phyloP scores from a whole-genome alignment of 108 stramenopile genomes.

The Cylindrotheca closterium region DNA sequence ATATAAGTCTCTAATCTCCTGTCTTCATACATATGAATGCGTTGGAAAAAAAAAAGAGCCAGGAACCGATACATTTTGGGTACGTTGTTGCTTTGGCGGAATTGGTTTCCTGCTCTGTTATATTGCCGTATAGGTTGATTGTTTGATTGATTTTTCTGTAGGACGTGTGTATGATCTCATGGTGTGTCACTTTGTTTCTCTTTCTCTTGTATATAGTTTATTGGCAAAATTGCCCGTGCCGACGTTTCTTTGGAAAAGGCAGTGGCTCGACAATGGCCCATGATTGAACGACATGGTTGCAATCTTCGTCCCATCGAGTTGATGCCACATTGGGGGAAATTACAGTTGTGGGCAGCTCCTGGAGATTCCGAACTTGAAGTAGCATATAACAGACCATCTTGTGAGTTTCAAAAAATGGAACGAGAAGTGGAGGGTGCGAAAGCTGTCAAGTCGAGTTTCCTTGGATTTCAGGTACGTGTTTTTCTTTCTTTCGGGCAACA shows the following conservation, averaged over 20 bases:
- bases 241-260: slow-evolving; percentile 69
- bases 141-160: too few species aligned
- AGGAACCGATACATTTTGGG: slow-evolving; percentile 55
- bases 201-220: too few species aligned
- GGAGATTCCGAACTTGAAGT: slow-evolving; percentile 87
- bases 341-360: slow-evolving; percentile 78
- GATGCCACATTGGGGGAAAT: slow-evolving; percentile 49
- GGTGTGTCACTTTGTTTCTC: too few species aligned
- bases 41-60: too few species aligned
- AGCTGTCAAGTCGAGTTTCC: slow-evolving; percentile 45
- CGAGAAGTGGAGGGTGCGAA: slow-evolving; percentile 35
- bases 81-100: too few species aligned
- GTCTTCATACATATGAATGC: too few species aligned
- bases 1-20: too few species aligned
- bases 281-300: slow-evolving; percentile 77
- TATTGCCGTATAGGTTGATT: too few species aligned
- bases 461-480: slow-evolving; percentile 86
- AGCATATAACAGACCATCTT: slow-evolving; percentile 67
- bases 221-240: slow-evolving; percentile 81
- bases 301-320: slow-evolving; percentile 74
- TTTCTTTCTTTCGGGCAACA: too few species aligned
- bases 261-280: slow-evolving; percentile 65
- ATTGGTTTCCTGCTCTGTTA: too few species aligned
- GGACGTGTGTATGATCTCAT: too few species aligned
- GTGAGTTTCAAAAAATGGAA: slow-evolving; percentile 37